Percentiles rank a stretch among this genome's conserved stretches.
These are phyloP conservation scores for Hyphopichia khmerensis DNA, from an alignment of 1,139 yeast species.

Conservation along the genomic window DNA sequence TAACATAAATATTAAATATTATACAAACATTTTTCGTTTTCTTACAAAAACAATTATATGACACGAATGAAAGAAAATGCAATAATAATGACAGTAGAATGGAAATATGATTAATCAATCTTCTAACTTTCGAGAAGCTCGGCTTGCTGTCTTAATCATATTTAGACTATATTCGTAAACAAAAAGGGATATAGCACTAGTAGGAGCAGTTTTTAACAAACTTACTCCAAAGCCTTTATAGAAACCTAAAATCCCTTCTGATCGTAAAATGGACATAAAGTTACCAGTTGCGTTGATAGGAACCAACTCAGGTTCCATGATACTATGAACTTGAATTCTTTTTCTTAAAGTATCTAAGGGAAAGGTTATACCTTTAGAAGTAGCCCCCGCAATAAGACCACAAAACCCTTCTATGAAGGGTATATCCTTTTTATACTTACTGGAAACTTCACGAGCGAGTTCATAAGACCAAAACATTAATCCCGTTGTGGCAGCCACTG, in stretches of 20 bases:
- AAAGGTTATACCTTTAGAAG: conserved; percentile 72
- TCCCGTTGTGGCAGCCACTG: conserved; percentile 68
- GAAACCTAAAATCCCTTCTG: conserved; percentile 65
- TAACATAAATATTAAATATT: not conserved
- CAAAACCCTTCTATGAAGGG: conserved; percentile 62
- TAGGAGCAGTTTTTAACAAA: conserved; percentile 74
- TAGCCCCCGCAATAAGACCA: conserved; percentile 75
- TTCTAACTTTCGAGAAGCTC: not conserved
- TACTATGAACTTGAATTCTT: conserved; percentile 65
- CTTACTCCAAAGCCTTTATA: conserved; percentile 75
- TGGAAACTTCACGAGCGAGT: conserved; percentile 32
- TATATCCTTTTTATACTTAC: conserved; percentile 20
- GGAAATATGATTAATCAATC: not conserved
- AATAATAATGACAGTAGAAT: no score
- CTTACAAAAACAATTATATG: no score
- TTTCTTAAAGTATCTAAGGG: conserved; percentile 86
- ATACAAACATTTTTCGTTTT: not conserved
- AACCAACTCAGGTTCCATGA: conserved; percentile 11
- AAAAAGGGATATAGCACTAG: conserved; percentile 76
- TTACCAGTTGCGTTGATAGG: conserved; percentile 17
- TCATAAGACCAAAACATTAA: conserved; percentile 71
- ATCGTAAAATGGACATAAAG: conserved; percentile 34
- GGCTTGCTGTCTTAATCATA: conserved; percentile 3
- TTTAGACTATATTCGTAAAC: conserved; percentile 53
- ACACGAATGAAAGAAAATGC: no score